phyloP scores from a whole-genome alignment of 345 rosid species.

The Arabidopsis suecica region DNA sequence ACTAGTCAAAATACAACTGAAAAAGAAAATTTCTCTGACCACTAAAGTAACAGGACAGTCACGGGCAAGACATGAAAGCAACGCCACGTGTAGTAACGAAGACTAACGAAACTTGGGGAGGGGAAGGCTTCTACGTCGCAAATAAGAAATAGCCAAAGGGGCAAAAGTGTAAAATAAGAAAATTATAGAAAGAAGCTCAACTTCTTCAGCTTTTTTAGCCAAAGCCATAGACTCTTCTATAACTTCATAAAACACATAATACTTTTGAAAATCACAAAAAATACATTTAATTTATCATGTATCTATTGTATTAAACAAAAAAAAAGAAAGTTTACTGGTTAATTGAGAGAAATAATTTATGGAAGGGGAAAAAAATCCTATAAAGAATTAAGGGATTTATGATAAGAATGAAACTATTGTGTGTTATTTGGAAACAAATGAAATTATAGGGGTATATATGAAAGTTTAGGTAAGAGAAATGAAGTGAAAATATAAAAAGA shows the following conservation, averaged over 20 bases:
- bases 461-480: slow-evolving; percentile 4
- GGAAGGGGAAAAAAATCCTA: background rate
- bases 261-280: background rate
- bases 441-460: slow-evolving; percentile 19
- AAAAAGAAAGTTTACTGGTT: background rate
- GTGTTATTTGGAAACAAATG: background rate
- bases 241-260: background rate
- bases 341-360: background rate
- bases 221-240: background rate
- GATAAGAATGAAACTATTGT: background rate
- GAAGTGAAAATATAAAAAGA: slow-evolving; percentile 1
- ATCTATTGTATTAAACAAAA: background rate
- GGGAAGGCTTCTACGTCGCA: slow-evolving; percentile 30
- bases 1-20: background rate
- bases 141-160: slow-evolving; percentile 23
- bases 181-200: background rate
- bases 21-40: background rate
- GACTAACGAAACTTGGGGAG: slow-evolving; percentile 28
- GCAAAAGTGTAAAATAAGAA: background rate
- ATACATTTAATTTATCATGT: background rate
- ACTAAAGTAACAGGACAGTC: slow-evolving; percentile 14
- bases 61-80: slow-evolving; percentile 20
- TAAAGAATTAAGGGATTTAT: background rate
- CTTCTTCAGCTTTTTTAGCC: background rate
- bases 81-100: slow-evolving; percentile 21